Evolutionary conservation across 2,329 filamentous ascomycete genomes (phyloP), one percentile per base, ranked within the genome.

Genomic region (Aspergillus tubingensis): DNA sequence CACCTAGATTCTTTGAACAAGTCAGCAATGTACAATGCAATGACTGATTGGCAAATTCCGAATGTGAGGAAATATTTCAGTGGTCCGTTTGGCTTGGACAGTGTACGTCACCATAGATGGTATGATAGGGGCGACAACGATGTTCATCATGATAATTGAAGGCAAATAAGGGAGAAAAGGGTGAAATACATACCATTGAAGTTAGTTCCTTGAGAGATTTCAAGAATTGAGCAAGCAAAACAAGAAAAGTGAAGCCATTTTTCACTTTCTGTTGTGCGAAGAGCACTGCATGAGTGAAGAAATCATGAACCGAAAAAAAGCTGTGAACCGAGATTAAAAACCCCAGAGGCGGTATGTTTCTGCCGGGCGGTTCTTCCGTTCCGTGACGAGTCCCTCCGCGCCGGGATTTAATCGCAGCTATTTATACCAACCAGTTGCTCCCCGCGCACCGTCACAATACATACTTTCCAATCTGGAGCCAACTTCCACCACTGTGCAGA

Each of bases 111-210:
- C 82, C 84, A 86, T 73, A 68, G 72, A 76, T 78, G 74, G 82
- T 85, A 78, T 79, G 84, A 85, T 86, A 86, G 84, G 84, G 84
- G 84, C 84, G 84, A 86, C 83, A 86, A 81, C 77, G 76, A 77
- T 67, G 78, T 81, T 86, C 84, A 86, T 86, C 83, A 83, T 80
- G 66, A 65, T 71, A 74, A 64, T 61, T 15, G 32, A 54, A 21
- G 39, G n/a, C 30, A 32, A 56, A 38, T 4, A 32, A 11, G 30
- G 17, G 23, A 62, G 60, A 50, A 49, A 41, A 62, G 30, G 54
- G 21, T 30, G 59, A 61, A 38, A 58, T 64, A 66, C 72, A 68
- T 72, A 77, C 74, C 68, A 65, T 63, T 59, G 41, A 15, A 59
- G 54, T 66, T 65, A 67, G 62, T 62, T 10, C 17, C n/a, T 50